These are phyloP conservation scores for Trichoderma koningii DNA, from an alignment of 2,329 filamentous ascomycete genomes.

Conservation along the genomic window DNA sequence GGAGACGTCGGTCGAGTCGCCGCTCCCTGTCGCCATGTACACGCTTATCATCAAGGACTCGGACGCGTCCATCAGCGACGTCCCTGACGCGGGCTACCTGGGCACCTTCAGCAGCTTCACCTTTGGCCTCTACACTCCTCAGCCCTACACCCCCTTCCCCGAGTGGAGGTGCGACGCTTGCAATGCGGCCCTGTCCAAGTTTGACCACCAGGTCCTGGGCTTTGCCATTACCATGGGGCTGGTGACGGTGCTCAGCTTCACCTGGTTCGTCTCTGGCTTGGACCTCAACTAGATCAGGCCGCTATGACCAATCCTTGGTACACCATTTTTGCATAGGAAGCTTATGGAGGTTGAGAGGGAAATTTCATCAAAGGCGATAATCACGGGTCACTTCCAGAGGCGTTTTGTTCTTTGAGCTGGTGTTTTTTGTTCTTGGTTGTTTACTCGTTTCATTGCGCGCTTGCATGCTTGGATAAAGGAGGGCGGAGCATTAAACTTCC, in stretches of 20 bases:
- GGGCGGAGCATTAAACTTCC: slow-evolving; percentile 8
- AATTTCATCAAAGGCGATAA: slow-evolving; percentile 11
- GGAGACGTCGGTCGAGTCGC: slow-evolving; percentile 47
- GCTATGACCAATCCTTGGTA: not conserved
- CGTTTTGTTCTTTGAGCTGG: slow-evolving; percentile 19
- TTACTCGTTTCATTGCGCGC: not conserved
- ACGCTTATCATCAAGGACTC: slow-evolving; percentile 65
- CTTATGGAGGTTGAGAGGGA: slow-evolving; percentile 5
- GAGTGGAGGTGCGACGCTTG: slow-evolving; percentile 63
- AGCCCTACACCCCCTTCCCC: slow-evolving; percentile 53
- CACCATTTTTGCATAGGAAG: not conserved
- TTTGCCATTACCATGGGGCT: slow-evolving; percentile 57
- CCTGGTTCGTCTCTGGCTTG: slow-evolving; percentile 63
- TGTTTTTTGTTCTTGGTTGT: slow-evolving; percentile 5
- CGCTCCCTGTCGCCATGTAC: slow-evolving; percentile 58
- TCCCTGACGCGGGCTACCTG: slow-evolving; percentile 58
- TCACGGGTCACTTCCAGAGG: slow-evolving; percentile 22
- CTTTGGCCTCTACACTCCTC: slow-evolving; percentile 60
- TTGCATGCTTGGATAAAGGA: slow-evolving; percentile 20
- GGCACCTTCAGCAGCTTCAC: slow-evolving; percentile 50
- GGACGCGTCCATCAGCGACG: slow-evolving; percentile 52
- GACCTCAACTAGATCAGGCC: slow-evolving; percentile 37
- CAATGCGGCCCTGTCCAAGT: slow-evolving; percentile 52
- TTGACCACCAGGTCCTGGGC: slow-evolving; percentile 51
- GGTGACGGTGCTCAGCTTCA: slow-evolving; percentile 61